A percentile compares a stretch with the other conserved stretches of the same genome.
Conservation (phyloP, 192 early-diverging fungal genomes). For the Radiomyces spectabilis region DNA sequence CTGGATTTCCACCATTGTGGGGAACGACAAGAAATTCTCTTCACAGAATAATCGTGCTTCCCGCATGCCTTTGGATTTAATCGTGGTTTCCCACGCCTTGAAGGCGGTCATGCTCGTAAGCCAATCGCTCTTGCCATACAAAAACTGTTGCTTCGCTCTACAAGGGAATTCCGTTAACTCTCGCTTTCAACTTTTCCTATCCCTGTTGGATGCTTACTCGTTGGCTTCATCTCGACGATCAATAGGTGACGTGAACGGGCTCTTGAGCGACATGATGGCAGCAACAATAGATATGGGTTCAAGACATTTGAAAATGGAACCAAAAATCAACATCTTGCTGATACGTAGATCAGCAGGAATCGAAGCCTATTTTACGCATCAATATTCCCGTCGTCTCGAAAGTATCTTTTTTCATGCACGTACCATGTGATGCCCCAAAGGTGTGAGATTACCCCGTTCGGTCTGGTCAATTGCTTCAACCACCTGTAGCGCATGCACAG, state of each 20-base stretch:
- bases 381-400: neutral
- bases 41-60: slow-evolving; percentile 20
- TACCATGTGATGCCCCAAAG: slow-evolving; percentile 61
- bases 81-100: slow-evolving; percentile 32
- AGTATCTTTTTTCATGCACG: neutral
- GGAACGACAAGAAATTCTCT: slow-evolving; percentile 58
- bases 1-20: slow-evolving; percentile 53
- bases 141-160: slow-evolving; percentile 35
- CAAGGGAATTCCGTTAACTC: neutral
- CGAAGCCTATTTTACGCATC: slow-evolving; percentile 21
- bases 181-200: neutral
- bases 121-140: slow-evolving; percentile 54
- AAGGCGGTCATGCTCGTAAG: slow-evolving; percentile 52
- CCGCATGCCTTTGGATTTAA: slow-evolving; percentile 22
- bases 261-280: slow-evolving; percentile 54
- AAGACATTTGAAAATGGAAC: slow-evolving; percentile 61
- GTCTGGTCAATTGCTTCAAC: slow-evolving; percentile 47
- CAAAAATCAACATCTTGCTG: slow-evolving; percentile 73
- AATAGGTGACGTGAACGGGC: slow-evolving; percentile 37
- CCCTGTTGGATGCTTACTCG: slow-evolving; percentile 21
- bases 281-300: slow-evolving; percentile 68
- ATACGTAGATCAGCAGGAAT: slow-evolving; percentile 74
- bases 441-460: slow-evolving; percentile 45
- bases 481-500: slow-evolving; percentile 49
- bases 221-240: slow-evolving; percentile 47